Base-by-base conservation (phyloP, 1,284 basidiomycete genomes). In the Lentinula novae-zelandiae region DNA sequence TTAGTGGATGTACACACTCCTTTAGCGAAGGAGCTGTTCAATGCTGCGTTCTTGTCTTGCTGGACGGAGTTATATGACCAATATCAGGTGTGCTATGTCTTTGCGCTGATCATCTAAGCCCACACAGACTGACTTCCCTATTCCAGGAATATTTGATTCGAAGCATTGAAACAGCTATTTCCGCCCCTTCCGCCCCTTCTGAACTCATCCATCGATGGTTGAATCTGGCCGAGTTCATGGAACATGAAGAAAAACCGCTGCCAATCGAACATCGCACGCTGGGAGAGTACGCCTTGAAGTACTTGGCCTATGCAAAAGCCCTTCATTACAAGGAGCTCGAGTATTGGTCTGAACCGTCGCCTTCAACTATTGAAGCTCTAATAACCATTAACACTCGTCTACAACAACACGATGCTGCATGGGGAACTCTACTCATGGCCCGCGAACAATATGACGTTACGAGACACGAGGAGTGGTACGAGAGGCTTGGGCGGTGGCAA, bases 161-260 rank as follows among this genome's bases (percentile, higher is more conserved):
- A 48, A 89, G 95, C 4, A 93, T 99, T 56, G 94, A 98, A 71
- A 79, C 77, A 60, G 96, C 97, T 0, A 91, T 99, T 66, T 93
- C 90, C 63, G 94, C 81, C 2, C 79, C 83, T 10, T 85, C 82
- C 3, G 88, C 94, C 2, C 94, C 96, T 0, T 84, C 93, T 3
- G 96, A 98, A 60, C 83, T 99, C 36, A 93, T 97, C n/a, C 94
- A 98, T 71, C 87, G 93, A 53, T 80, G 99, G 34, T 84, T 99
- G 63, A 96, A 96, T 73, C 82, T 99, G n/a, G 95, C 96, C 7
- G 97, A 99, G 73, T 99, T 99, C 73, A 98, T 99, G 93, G 97
- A 99, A 75, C 97, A 98, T 69, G 96, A 99, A 73, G 97, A 99
- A 73, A 98, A 98, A 72, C 85, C 93, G 1, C 80, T 99, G 1